Base-by-base conservation (phyloP, 2,329 filamentous ascomycete genomes). In the Pseudogymnoascus sp. region DNA sequence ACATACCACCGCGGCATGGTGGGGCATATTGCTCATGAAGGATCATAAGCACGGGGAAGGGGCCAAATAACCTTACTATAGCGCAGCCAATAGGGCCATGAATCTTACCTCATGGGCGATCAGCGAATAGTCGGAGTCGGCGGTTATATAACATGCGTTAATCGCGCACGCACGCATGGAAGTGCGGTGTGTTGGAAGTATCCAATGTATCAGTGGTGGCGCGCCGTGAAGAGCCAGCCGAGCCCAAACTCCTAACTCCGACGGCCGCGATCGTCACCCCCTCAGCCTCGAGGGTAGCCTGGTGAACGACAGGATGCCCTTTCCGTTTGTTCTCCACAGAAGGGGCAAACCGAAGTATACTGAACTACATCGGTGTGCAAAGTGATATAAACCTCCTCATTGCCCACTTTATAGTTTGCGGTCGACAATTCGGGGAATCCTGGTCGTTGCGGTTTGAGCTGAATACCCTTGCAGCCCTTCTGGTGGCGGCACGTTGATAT, bases 241-340 rank as follows among this genome's bases (percentile, higher is more conserved):
- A 56, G 28, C 28, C 28, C 28, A 56, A 56, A 7, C 50, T 56
- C 46, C 11, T 56, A 56, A 56, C 46, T 56, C 46, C 46, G 46
- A 5, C 21, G 21, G 8, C n/a, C 18, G 8, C 0, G 28, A 34
- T 56, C 50, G 50, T 56, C 50, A 34, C 25, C 50, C 11, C n/a
- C 46, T 31, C 46, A 56, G 46, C 46, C 46, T 56, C 28, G 46
- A 56, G 46, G 25, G 28, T 56, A 56, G 25, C 46, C 28, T 56
- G 50, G 50, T 21, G n/a, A 34, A 56, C n/a, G 6, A 21, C 16
- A 3, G n/a, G 28, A 34, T 56, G n/a, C 28, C n/a, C 25, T 14
- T 56, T 56, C n/a, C 23, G 16, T 21, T 56, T 56, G 50, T 34
- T 34, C n/a, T 34, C 2, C 14, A 56, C 25, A 56, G 28, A 56